Evolutionary conservation across 2,329 filamentous ascomycete genomes (phyloP), one percentile per base, ranked within the genome.

Genomic region (Lithohypha guttulata): DNA sequence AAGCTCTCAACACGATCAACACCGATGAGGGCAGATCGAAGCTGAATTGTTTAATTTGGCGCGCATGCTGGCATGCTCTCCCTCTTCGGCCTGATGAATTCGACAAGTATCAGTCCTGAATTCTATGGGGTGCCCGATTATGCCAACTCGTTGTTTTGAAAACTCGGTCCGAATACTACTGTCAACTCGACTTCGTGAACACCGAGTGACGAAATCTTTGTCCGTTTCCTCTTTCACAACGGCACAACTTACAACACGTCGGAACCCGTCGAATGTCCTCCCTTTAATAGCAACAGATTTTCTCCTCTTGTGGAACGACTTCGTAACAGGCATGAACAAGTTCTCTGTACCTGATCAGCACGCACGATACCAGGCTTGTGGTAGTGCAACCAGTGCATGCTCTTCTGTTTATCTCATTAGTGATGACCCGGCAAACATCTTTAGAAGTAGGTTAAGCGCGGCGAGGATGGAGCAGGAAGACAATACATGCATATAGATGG

Each of bases 51-150:
- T 52, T 72, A 77, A 46, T 76, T 77, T 59, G 75, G 75, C 46
- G 67, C 73, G 20, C 79, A 79, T 57, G 74, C 62, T 4, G 70
- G 68, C 17, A 77, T 78, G 56, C 54, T 71, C 26, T 73, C 72
- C 2, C 77, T 76, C 62, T 78, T 79, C 55, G 74, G 74, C 17
- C 67, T 79, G 13, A 61, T 69, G 1, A 61, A 71, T 42, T 57
- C 79, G 33, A 56, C 64, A 4, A 41, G 50, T 20, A 69, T 63
- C 2, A 73, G 68, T 42, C 50, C 61, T 1, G 64, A 82, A 56
- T 93, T 94, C 65, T 77, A 65, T 43, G 82, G 82, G 39, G 66
- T 94, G 9, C 77, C 80, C n/a, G 79, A 86, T 62, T 94, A 94
- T 53, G 85, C 85, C 4, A 81, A 79, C 2, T 77, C 77, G 47